Evolutionary conservation across 495 filamentous ascomycete genomes (phyloP), one percentile per base, ranked within the genome.

Genomic region (Annulohypoxylon maeteangense): DNA sequence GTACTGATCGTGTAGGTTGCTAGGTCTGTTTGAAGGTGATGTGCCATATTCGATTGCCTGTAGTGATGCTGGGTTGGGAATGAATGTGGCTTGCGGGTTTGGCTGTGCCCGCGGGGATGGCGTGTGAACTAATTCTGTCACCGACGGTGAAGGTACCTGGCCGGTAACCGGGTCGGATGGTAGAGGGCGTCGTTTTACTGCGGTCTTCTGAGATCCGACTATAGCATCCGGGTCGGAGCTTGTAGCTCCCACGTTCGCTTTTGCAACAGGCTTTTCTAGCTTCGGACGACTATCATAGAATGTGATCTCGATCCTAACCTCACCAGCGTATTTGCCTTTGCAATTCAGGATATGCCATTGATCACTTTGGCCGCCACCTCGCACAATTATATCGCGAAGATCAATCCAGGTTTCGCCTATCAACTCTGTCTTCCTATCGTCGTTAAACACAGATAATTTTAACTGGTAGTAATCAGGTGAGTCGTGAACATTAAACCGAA

Each of bases 391-490:
- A 74, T 89, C 87, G 47, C 91, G 89, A 51, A 99, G 81, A 74
- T 91, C 90, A 48, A 98, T 86, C 90, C 92, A 97, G 2, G 91
- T 87, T 78, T 99, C 95, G 62, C 95, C 96, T 72, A 99, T 97
- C 67, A 99, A 76, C 58, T 99, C 95, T 0, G 94, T 97, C 81
- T 90, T 94, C 80, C 96, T 97, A 78, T 99, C 95, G 74, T 99
- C 95, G 77, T 97, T 98, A 85, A 98, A 98, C 4, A 97, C 90
- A 4, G 94, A 96, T 14, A 98, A 87, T 78, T 99, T 98, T 34
- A 99, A 83, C 70, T 92, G 91, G 75, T 91, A 91, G 82, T 98
- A 99, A 74, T 99, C 95, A 2, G 94, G 90, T 10, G 94, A 98
- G 75, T 98, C 94, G 83, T 97, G 94, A 44, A 99, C 95, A 45